These are phyloP conservation scores for Phyllostachys edulis DNA, from an alignment of 176 grass and related monocot genomes.

Conservation along the genomic window DNA sequence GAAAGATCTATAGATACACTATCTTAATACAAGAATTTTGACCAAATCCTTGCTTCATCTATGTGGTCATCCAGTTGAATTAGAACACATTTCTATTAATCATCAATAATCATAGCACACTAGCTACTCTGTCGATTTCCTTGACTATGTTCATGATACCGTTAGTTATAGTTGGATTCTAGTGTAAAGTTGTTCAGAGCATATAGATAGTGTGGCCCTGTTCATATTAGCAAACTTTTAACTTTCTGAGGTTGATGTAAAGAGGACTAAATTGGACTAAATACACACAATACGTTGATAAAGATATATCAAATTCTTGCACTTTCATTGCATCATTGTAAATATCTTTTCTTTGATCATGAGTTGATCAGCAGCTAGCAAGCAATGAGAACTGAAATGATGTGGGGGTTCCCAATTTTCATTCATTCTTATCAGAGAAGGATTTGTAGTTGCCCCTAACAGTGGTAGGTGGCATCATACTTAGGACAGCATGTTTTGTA, in stretches of 20 bases:
- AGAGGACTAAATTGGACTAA: not conserved
- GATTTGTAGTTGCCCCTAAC: slow-evolving; percentile 49
- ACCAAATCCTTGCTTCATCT: slow-evolving; percentile 19
- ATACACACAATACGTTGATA: not conserved
- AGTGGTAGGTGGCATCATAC: slow-evolving; percentile 58
- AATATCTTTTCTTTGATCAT: slow-evolving; percentile 41
- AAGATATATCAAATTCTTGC: not conserved
- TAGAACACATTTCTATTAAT: slow-evolving; percentile 35
- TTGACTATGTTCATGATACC: slow-evolving; percentile 46
- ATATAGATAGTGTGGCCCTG: slow-evolving; percentile 27
- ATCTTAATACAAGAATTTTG: slow-evolving; percentile 19
- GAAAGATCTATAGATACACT: slow-evolving; percentile 33
- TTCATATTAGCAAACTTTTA: slow-evolving; percentile 30
- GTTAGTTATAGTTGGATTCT: slow-evolving; percentile 48
- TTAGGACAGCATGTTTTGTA: slow-evolving; percentile 46
- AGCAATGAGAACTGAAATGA: slow-evolving; percentile 54
- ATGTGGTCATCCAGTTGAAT: slow-evolving; percentile 18
- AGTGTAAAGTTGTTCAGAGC: slow-evolving; percentile 23
- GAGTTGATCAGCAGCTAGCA: slow-evolving; percentile 43
- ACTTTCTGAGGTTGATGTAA: not conserved
- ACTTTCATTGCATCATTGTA: slow-evolving; percentile 16
- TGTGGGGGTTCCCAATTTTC: slow-evolving; percentile 45
- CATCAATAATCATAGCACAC: slow-evolving; percentile 32
- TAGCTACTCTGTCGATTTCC: slow-evolving; percentile 45
- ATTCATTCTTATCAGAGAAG: slow-evolving; percentile 42